Conservation (phyloP, 352 stramenopile genomes). For the Nothophytophthora sp. region DNA sequence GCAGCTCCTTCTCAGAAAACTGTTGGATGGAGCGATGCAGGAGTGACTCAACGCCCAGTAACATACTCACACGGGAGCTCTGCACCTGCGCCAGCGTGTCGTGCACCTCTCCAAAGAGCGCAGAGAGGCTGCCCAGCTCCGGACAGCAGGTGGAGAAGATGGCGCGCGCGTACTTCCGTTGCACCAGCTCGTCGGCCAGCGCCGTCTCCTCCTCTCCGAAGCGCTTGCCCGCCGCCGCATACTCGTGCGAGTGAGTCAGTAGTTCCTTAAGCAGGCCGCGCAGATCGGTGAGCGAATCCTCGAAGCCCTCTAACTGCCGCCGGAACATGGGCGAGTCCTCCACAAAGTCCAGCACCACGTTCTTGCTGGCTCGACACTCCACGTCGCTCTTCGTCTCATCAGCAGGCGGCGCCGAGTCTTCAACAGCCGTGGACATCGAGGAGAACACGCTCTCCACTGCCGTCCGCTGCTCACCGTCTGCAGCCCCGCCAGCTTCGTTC, state of each 20-base stretch:
- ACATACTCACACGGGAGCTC: constrained; percentile 82
- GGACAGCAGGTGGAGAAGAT: constrained; percentile 86
- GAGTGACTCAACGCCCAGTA: constrained; percentile 80
- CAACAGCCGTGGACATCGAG: background rate
- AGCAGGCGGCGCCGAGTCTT: background rate
- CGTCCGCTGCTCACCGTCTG: background rate
- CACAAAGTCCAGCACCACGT: constrained; percentile 85
- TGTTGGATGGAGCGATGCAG: constrained; percentile 62
- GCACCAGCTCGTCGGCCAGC: constrained; percentile 70
- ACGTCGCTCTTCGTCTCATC: background rate
- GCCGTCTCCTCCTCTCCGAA: constrained; percentile 74
- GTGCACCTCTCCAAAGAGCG: constrained; percentile 83
- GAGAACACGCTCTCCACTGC: background rate
- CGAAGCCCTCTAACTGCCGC: constrained; percentile 75
- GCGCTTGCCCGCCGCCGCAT: constrained; percentile 56
- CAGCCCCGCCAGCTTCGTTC: background rate
- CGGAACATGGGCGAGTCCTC: constrained; percentile 89
- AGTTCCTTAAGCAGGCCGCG: constrained; percentile 73
- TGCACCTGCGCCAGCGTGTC: constrained; percentile 82
- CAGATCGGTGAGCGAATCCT: constrained; percentile 72
- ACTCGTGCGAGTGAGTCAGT: constrained; percentile 74
- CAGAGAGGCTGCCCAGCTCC: constrained; percentile 70
- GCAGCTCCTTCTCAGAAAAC: constrained; percentile 72
- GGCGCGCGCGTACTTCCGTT: constrained; percentile 78
- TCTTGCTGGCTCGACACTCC: constrained; percentile 51